These are phyloP conservation scores for Cyclotella sp. DNA, from an alignment of 108 stramenopile genomes.

Conservation along the genomic window DNA sequence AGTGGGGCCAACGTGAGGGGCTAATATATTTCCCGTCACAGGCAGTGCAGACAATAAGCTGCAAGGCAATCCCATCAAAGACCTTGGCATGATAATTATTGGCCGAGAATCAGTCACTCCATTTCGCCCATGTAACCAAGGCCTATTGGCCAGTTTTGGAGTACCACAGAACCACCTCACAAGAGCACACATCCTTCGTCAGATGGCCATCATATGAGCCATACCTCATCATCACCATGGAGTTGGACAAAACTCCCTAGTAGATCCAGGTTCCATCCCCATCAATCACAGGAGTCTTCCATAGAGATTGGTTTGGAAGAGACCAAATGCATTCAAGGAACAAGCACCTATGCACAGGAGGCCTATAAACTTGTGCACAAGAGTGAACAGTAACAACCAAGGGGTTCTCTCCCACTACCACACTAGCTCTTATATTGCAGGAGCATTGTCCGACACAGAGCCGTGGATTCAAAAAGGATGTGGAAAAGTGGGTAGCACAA, in stretches of 20 bases:
- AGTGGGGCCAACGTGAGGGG: background rate
- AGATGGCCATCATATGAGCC: background rate
- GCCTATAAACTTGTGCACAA: background rate
- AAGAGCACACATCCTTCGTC: background rate
- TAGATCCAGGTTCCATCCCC: slow-evolving; percentile 7
- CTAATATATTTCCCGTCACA: slow-evolving; percentile 5
- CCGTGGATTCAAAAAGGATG: background rate
- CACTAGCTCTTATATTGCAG: background rate
- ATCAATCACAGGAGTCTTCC: background rate
- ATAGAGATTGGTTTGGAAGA: background rate
- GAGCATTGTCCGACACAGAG: background rate
- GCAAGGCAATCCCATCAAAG: background rate
- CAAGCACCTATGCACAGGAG: background rate
- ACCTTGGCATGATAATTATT: background rate
- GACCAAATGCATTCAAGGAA: background rate
- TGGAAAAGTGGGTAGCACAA: background rate
- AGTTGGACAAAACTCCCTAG: background rate
- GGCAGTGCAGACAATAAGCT: background rate
- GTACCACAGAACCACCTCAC: background rate
- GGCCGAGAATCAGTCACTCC: slow-evolving; percentile 1
- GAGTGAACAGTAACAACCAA: background rate
- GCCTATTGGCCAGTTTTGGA: background rate
- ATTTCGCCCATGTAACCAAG: background rate
- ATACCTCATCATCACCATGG: slow-evolving; percentile 5
- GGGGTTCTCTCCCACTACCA: background rate